Evolutionary conservation across 2,329 filamentous ascomycete genomes (phyloP).

Genomic region (Zymoseptoria crescenta): DNA sequence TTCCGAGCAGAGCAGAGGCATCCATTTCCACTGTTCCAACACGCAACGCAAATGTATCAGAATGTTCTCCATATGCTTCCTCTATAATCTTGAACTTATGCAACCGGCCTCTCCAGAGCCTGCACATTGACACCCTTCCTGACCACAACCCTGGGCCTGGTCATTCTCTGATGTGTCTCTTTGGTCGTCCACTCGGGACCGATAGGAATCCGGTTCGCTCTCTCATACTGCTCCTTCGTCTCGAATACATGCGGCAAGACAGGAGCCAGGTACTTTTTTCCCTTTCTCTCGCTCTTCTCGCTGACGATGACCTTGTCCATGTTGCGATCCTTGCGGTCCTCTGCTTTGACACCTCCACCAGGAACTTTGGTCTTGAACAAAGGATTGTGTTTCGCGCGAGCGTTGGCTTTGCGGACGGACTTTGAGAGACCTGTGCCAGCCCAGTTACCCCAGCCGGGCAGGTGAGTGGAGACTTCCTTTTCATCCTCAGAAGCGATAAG

Average conservation of each 20-base stretch:
- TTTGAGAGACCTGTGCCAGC: constrained; percentile 73
- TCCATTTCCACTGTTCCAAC: background rate
- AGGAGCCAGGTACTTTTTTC: constrained; percentile 76
- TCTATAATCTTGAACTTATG: constrained; percentile 28
- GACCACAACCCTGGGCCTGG: constrained; percentile 80
- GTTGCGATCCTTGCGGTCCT: constrained; percentile 73
- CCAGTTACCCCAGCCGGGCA: constrained; percentile 94
- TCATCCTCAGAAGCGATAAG: constrained; percentile 70
- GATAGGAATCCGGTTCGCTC: constrained; percentile 74
- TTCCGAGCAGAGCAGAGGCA: background rate
- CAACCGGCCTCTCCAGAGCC: constrained; percentile 72
- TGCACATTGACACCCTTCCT: constrained; percentile 78
- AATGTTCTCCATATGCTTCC: background rate
- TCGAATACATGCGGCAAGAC: constrained; percentile 86
- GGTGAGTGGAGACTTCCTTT: constrained; percentile 70
- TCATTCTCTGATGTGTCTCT: constrained; percentile 80
- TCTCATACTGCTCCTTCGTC: constrained; percentile 79
- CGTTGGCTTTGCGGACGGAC: constrained; percentile 57
- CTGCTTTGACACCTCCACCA: constrained; percentile 61
- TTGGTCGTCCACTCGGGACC: constrained; percentile 97
- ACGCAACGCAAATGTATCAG: background rate
- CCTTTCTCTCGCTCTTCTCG: constrained; percentile 87
- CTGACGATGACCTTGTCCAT: constrained; percentile 82
- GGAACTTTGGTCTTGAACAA: constrained; percentile 49
- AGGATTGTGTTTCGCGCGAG: constrained; percentile 43